Evolutionary conservation across 1,139 yeast genomes (phyloP), one percentile per base, ranked within the genome.

Genomic region (Geotrichum cucujoidarum): DNA sequence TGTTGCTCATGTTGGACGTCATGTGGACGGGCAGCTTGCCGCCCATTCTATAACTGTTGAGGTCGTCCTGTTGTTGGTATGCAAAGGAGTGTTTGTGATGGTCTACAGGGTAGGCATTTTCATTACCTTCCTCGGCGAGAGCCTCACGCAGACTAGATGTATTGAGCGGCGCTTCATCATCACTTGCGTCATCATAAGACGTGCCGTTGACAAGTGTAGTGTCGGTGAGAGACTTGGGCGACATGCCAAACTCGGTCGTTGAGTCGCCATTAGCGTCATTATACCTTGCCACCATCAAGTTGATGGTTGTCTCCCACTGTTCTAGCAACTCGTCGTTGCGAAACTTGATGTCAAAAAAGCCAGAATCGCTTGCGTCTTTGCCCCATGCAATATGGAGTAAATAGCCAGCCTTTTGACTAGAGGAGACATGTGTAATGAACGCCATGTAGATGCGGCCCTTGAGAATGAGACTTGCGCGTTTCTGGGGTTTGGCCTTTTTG

Each of bases 391-490:
- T 59, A 35, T 63, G 63, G 46, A 67, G 53, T 32, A 62, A 48
- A 50, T 63, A 65, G 4, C 67, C 66, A 16, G 49, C 27, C 13
- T 56, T 53, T 35, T 59, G 59, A 21, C 61, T 51, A 11, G 58
- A 54, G 3, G 58, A 54, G 7, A 68, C 66, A 45, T 60, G 57
- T 14, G 68, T 62, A 43, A 71, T 63, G 50, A 68, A 69, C 24
- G 67, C 67, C 54, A 69, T 60, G 56, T 66, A 71, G 34, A 69
- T 69, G 27, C 74, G 65, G 30, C 73, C 75, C 56, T 68, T 69
- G 25, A 71, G 58, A 33, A 66, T 69, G 22, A 70, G 58, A 20
- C 60, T 53, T 40, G 61, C 60, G 18, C 52, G 30, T n/a, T 37
- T 47, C 24, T 39, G 32, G 5, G 54, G 45, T 44, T 55, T 60